Conservation (phyloP, 257 asterid species). For the Verbascum thapsus region DNA sequence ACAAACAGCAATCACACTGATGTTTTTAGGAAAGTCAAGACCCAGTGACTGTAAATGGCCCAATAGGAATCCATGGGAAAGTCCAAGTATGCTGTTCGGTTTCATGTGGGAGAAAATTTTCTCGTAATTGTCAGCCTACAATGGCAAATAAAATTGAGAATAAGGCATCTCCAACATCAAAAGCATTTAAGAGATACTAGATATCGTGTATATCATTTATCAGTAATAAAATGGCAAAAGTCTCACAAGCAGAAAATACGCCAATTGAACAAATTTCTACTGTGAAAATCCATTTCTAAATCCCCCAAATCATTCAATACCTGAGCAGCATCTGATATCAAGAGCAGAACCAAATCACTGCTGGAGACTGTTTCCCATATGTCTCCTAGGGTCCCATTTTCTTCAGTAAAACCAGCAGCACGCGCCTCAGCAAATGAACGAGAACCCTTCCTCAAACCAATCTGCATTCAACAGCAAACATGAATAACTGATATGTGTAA, state of each 20-base stretch:
- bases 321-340: conserved; percentile 98
- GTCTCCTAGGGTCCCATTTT: conserved; percentile 92
- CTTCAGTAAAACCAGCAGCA: conserved; percentile 86
- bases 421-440: conserved; percentile 91
- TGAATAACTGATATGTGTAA: conserved; percentile 12
- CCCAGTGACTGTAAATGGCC: conserved; percentile 94
- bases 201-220: not conserved
- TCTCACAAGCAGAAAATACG: not conserved
- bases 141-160: conserved; percentile 11
- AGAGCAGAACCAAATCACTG: conserved; percentile 86
- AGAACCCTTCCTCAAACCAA: conserved; percentile 96
- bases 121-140: conserved; percentile 94
- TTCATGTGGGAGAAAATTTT: conserved; percentile 88
- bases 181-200: not conserved
- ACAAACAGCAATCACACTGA: conserved; percentile 91
- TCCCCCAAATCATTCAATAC: conserved; percentile 38
- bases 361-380: conserved; percentile 85
- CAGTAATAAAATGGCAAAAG: not conserved
- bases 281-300: not conserved
- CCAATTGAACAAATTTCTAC: not conserved
- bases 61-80: conserved; percentile 94
- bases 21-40: conserved; percentile 81
- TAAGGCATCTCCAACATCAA: not conserved
- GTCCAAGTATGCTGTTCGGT: conserved; percentile 95
- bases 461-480: conserved; percentile 45